Evolutionary conservation across 306 rosid genomes (phyloP).

Genomic region (Glycyrrhiza uralensis): DNA sequence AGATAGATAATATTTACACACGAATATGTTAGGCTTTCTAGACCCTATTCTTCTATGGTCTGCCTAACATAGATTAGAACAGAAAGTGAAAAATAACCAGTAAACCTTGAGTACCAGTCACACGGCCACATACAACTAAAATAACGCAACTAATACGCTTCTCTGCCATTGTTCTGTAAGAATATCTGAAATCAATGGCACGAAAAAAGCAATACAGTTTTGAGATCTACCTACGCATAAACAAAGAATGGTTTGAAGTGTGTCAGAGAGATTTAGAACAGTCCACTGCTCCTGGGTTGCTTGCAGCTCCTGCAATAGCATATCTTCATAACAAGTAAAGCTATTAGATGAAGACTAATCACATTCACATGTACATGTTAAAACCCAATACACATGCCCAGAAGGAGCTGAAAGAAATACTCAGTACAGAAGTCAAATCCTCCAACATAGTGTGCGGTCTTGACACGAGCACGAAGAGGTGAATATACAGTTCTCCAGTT

Average conservation of each 20-base stretch:
- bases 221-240: conserved; percentile 37
- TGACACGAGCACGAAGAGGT: background rate
- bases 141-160: background rate
- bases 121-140: background rate
- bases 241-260: conserved; percentile 72
- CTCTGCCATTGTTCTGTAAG: background rate
- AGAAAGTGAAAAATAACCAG: background rate
- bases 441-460: background rate
- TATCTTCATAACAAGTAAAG: conserved; percentile 49
- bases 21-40: conserved; percentile 6
- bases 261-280: conserved; percentile 75
- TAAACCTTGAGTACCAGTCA: background rate
- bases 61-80: conserved; percentile 23
- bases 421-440: background rate
- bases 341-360: background rate
- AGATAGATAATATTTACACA: conserved; percentile 3
- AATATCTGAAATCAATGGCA: background rate
- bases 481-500: background rate
- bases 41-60: conserved; percentile 26
- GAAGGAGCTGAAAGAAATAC: conserved; percentile 1
- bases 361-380: background rate
- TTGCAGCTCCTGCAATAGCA: conserved; percentile 83
- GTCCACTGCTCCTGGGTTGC: conserved; percentile 79
- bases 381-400: background rate
- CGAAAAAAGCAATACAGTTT: background rate